phyloP scores from a whole-genome alignment of 1,284 basidiomycete species.

The Agroathelia rolfsii region DNA sequence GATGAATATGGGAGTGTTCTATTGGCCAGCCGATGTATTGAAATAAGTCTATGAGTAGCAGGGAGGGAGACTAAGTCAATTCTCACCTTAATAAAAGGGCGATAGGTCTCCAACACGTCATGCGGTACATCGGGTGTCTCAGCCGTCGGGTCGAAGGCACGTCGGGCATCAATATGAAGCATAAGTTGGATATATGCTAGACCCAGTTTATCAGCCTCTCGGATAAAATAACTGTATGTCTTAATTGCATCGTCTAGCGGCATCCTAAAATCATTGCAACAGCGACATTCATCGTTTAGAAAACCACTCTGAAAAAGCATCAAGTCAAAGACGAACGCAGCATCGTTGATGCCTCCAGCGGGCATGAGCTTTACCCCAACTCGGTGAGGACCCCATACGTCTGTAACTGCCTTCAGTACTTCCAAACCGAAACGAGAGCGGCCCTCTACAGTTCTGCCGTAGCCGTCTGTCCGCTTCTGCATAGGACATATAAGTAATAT shows the following conservation, averaged over 20 bases:
- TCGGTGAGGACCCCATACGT: slow-evolving; percentile 28
- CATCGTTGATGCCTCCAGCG: slow-evolving; percentile 22
- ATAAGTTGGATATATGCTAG: slow-evolving; percentile 14
- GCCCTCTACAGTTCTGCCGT: slow-evolving; percentile 35
- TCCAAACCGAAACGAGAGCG: slow-evolving; percentile 31
- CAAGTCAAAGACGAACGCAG: slow-evolving; percentile 11
- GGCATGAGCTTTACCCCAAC: slow-evolving; percentile 33
- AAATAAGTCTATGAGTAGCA: too few species aligned
- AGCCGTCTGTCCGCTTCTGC: slow-evolving; percentile 36
- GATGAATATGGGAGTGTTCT: slow-evolving; percentile 13
- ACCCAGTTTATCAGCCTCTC: slow-evolving; percentile 10
- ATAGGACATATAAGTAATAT: too few species aligned
- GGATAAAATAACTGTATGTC: slow-evolving; percentile 9
- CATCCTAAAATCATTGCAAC: slow-evolving; percentile 23
- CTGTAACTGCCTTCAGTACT: slow-evolving; percentile 25
- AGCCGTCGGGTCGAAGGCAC: too few species aligned
- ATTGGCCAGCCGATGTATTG: too few species aligned
- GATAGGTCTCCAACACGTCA: slow-evolving; percentile 24
- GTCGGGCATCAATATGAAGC: slow-evolving; percentile 11
- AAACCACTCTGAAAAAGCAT: too few species aligned
- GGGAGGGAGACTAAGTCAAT: too few species aligned
- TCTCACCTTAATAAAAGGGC: slow-evolving; percentile 24
- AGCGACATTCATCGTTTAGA: too few species aligned
- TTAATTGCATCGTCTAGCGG: slow-evolving; percentile 12
- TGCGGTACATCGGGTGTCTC: slow-evolving; percentile 16